Base-by-base conservation (phyloP, 768 basidiomycete species). In the Phanerochaete carnosa region DNA sequence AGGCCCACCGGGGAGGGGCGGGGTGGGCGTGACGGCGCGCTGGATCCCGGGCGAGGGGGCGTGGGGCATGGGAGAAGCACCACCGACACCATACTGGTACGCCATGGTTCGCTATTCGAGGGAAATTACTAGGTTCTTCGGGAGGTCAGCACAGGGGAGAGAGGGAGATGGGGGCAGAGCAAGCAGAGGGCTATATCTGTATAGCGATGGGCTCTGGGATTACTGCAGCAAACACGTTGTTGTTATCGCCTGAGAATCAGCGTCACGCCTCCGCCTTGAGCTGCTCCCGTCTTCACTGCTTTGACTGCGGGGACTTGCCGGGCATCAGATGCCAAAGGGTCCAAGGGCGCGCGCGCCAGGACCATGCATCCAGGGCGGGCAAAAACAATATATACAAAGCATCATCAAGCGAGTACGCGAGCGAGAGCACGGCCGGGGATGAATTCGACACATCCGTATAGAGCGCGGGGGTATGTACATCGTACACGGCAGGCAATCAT, bases 401-500 rank as follows among this genome's bases (percentile, higher is more conserved):
- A 32, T 52, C 51, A 32, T 32, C 51, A 19, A 33, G 30, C 13
- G 19, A 32, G 13, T 19, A 33, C n/a, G n/a, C n/a, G 30, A 55
- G 11, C 23, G 35, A 23, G 23, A 32, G 39, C 16, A 58, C 47
- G 46, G 26, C 46, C 35, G 29, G 28, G 29, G 22, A 46, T 30
- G 45, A 9, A n/a, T 43, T 22, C 30, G 45, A n/a, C 33, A 15
- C 29, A 25, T 58, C 57, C 57, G 57, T 46, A 49, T n/a, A 19
- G 25, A 43, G 29, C 23, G 52, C 26, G 43, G 37, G 59, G 58
- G 62, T 63, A 63, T 63, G 55, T 55, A 60, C 53, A 61, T 23
- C 3, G 35, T 39, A 56, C 47, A 55, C 62, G 46, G 45, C 57
- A 61, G 53, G 45, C 37, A 32, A 50, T 63, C 64, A 87, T 76